Conservation (phyloP, 73 alveolate genomes). For the Halteria grandinella region DNA sequence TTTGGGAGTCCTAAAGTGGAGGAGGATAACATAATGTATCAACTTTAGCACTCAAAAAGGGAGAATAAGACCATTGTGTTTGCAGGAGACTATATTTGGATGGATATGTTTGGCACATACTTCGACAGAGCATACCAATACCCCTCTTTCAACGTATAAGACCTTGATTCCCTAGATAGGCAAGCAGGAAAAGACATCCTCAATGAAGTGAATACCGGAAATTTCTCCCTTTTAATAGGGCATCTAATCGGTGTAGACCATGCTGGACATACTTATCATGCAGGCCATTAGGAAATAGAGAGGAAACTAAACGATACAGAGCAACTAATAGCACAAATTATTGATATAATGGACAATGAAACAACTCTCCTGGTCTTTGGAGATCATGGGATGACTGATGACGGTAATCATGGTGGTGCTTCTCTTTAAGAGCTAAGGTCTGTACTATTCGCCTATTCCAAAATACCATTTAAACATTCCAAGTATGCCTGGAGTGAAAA, state of each 20-base stretch:
- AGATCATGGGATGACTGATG: conserved; percentile 88
- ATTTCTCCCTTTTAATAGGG: conserved; percentile 51
- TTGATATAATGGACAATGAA: conserved; percentile 53
- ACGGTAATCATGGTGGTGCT: conserved; percentile 84
- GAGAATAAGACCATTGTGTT: conserved; percentile 44
- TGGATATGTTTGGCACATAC: conserved; percentile 57
- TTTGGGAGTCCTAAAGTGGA: conserved; percentile 26
- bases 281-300: conserved; percentile 54
- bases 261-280: conserved; percentile 77
- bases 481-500: neutral
- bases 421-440: conserved; percentile 54
- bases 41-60: conserved; percentile 33
- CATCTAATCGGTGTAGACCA: conserved; percentile 86
- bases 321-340: conserved; percentile 33
- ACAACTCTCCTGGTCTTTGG: conserved; percentile 69
- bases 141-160: conserved; percentile 70
- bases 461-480: neutral
- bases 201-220: neutral
- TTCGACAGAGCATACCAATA: conserved; percentile 57
- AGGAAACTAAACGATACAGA: conserved; percentile 66
- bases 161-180: conserved; percentile 71
- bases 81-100: conserved; percentile 83
- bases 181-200: conserved; percentile 23
- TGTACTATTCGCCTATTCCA: conserved; percentile 64
- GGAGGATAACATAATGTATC: conserved; percentile 62